Base-by-base conservation (phyloP, 2,329 filamentous ascomycete species). In the Beauveria brongniartii region DNA sequence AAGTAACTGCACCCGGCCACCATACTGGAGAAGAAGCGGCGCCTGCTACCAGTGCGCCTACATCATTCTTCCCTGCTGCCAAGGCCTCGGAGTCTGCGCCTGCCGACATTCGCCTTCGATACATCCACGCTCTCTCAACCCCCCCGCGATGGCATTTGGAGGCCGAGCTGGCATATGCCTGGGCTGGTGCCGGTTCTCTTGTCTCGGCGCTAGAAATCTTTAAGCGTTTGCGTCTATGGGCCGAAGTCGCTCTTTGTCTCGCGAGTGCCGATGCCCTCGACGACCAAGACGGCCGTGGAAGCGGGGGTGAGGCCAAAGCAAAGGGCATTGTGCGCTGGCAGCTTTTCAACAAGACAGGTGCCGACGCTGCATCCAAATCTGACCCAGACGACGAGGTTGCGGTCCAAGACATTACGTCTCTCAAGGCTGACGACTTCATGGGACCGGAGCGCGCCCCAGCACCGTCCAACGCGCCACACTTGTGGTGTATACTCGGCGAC, bases 151-250 rank as follows among this genome's bases (percentile, higher is more conserved):
- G 94, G 94, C 91, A 96, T 68, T 82, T 99, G 1, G 94, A 99
- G 71, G 88, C 92, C 0, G 94, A 99, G 71, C 81, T 99, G 16
- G 94, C 94, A 1, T 87, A 91, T 63, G 86, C 92, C n/a, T 99
- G 94, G 94, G 89, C 92, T 0, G 83, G 85, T 53, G 83, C 97
- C 3, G 94, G 94, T 10, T 95, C 92, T 46, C 77, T 99, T 2
- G 82, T 91, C 3, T 96, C 92, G 0, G 94, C 94, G 0, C 82
- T 99, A 1, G 94, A 97, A 63, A 97, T 99, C 63, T 99, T 97
- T 75, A 92, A 96, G 75, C 84, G 94, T 3, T 77, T 99, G 20
- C 87, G 92, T 61, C 87, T 97, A 72, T 97, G 94, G 92, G 90
- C 94, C 1, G 94, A 99, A 74, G 91, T 92, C 5, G 93, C 94